A percentile compares a stretch with the other conserved stretches of the same genome.
phyloP scores from a whole-genome alignment of 2,329 filamentous ascomycete species.

The Endocalyx cinctus region DNA sequence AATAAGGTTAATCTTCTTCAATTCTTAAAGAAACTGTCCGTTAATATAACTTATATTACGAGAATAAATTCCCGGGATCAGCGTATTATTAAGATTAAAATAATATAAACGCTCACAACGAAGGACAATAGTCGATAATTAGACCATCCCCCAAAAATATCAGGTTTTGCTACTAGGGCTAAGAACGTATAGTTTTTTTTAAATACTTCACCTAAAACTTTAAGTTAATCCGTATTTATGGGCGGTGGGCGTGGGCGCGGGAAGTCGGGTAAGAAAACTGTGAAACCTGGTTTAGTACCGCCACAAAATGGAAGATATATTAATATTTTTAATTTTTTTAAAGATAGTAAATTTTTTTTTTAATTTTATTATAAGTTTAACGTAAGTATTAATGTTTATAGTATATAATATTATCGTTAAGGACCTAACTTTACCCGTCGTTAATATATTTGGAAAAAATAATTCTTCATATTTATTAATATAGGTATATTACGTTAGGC shows the following conservation, averaged over 20 bases:
- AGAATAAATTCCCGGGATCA: slow-evolving; percentile 1
- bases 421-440: slow-evolving; percentile 36
- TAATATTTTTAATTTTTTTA: slow-evolving; percentile 9
- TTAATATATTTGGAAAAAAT: slow-evolving; percentile 54
- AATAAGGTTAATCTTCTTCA: not conserved
- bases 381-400: not conserved
- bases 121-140: slow-evolving; percentile 1
- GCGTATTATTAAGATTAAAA: slow-evolving; percentile 3
- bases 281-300: slow-evolving; percentile 1
- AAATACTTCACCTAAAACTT: not conserved
- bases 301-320: slow-evolving; percentile 4
- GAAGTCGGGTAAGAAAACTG: slow-evolving; percentile 1
- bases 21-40: slow-evolving; percentile 4
- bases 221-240: not conserved
- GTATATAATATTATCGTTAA: not conserved
- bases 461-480: slow-evolving; percentile 55
- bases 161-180: slow-evolving; percentile 2
- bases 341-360: slow-evolving; percentile 4
- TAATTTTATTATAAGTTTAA: not conserved
- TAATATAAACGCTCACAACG: slow-evolving; percentile 2
- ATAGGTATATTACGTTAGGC: slow-evolving; percentile 51
- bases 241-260: not conserved
- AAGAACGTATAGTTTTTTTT: slow-evolving; percentile 5
- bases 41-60: slow-evolving; percentile 3
- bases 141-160: slow-evolving; percentile 1